phyloP scores from a whole-genome alignment of 2,329 filamentous ascomycete genomes.

The Seiridium unicorne region DNA sequence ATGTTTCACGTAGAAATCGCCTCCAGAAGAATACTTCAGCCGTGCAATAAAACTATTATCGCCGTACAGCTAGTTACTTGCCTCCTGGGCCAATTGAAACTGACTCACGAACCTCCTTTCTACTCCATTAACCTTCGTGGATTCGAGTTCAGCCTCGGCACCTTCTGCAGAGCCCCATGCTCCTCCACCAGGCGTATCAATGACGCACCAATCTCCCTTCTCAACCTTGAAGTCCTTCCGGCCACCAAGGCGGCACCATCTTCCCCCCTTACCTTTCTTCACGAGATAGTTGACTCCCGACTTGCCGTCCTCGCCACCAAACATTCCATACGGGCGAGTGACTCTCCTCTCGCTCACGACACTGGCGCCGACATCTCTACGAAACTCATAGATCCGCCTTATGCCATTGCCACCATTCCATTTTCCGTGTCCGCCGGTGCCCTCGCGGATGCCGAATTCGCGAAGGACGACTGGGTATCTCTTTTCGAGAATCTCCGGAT shows the following conservation, averaged over 20 bases:
- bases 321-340: constrained; percentile 68
- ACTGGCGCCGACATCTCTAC: constrained; percentile 65
- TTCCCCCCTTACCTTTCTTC: constrained; percentile 16
- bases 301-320: constrained; percentile 65
- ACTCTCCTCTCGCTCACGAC: constrained; percentile 72
- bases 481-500: constrained; percentile 68
- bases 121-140: neutral
- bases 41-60: neutral
- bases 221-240: constrained; percentile 59
- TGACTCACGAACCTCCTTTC: neutral
- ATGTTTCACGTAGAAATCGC: too few relatives aligned
- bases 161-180: constrained; percentile 33
- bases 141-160: neutral
- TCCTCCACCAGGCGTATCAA: constrained; percentile 61
- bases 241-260: constrained; percentile 53
- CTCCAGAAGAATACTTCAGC: neutral
- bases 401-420: constrained; percentile 67
- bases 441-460: constrained; percentile 58
- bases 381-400: constrained; percentile 69
- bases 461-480: constrained; percentile 67
- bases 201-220: constrained; percentile 59
- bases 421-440: constrained; percentile 57
- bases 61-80: neutral
- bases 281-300: constrained; percentile 71
- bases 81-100: constrained; percentile 5